Evolutionary conservation across 83 land plant genomes (phyloP).

Genomic region (Picea abies): DNA sequence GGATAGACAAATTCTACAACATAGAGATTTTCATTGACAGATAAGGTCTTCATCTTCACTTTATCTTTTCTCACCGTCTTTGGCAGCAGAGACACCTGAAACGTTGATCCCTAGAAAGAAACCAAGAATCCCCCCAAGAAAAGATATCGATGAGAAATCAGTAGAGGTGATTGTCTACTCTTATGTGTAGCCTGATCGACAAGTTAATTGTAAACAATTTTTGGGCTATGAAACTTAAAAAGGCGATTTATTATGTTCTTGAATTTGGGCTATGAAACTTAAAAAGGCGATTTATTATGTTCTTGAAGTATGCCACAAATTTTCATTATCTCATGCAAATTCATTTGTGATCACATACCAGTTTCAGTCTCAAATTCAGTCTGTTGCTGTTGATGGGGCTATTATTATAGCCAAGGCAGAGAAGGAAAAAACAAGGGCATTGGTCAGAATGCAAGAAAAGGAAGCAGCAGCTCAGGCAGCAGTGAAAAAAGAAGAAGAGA

Average conservation of each 20-base stretch:
- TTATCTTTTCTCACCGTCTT: neutral
- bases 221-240: neutral
- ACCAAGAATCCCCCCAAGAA: constrained; percentile 58
- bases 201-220: constrained; percentile 5
- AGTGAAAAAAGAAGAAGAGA: constrained; percentile 59
- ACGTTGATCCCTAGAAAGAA: constrained; percentile 32
- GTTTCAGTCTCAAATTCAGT: constrained; percentile 42
- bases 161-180: constrained; percentile 39
- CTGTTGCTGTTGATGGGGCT: constrained; percentile 60
- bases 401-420: constrained; percentile 50
- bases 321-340: neutral
- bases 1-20: neutral
- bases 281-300: neutral
- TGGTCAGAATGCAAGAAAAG: constrained; percentile 42
- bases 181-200: neutral
- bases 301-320: neutral
- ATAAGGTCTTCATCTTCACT: neutral
- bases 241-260: neutral
- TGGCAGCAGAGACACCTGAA: neutral
- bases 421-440: constrained; percentile 29
- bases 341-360: constrained; percentile 19
- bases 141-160: constrained; percentile 62
- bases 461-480: constrained; percentile 49
- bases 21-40: neutral
- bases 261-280: neutral